Evolutionary conservation across 345 rosid species (phyloP), one percentile per base, ranked within the genome.

Genomic region (Capsella bursapastoris): DNA sequence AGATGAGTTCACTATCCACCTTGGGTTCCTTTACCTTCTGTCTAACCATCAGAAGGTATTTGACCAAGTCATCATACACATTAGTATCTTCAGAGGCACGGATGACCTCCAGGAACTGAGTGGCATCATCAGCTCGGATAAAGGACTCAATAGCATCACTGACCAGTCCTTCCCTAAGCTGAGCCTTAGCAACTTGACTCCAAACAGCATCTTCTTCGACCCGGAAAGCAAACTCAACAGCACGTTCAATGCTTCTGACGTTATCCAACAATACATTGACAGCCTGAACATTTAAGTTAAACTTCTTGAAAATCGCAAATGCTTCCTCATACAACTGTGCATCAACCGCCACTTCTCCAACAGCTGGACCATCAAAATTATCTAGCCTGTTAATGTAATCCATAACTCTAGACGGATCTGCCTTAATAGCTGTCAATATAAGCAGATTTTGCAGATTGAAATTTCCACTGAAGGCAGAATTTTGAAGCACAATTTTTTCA

Each of bases 381-480:
- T 92, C 97, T 60, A 92, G 86, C 84, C 99, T 88, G 78, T 92
- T 92, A 57, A 96, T 82, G 74, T 96, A 96, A 80, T 92, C 99
- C 99, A 96, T 92, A 47, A 90, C 98, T 80, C 98, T 87, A 52
- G 98, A 89, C 43, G 99, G 94, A 79, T 96, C 98, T 38, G 99
- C 98, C 82, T 96, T 92, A 56, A 96, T 92, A 31, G 98, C 97
- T 16, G 98, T 96, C 82, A 92, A 81, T 74, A 96, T 90, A 66
- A 96, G 99, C 49, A 96, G 88, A 85, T 92, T 96, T 55, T 96
- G 99, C 76, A 96, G 85, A 83, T 96, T 96, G 74, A 92, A 92
- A 86, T 96, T 96, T 49, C 98, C 99, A 86, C 99, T 96, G 84
- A 96, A 96, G 57, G 98, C 96, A 83, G 98, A 92, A 74, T 96